Evolutionary conservation across 768 basidiomycete genomes (phyloP).

Genomic region (Leccinum subtestaceum): DNA sequence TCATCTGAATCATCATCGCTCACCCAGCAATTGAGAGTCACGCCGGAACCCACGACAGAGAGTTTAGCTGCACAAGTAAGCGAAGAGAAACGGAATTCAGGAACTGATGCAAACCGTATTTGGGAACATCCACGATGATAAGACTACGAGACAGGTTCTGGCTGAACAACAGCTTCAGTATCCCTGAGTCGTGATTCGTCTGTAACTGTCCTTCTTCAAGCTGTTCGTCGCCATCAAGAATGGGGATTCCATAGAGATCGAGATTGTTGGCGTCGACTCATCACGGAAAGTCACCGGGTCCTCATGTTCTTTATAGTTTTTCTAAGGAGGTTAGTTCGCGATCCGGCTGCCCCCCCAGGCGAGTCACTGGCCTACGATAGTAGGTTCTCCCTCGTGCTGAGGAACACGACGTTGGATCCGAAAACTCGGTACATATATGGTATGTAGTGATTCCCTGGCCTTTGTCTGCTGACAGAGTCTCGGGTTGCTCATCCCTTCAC

Average conservation of each 20-base stretch:
- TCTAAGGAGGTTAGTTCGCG: background rate
- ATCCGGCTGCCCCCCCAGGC: too few relatives aligned
- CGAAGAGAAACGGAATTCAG: background rate
- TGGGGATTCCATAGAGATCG: background rate
- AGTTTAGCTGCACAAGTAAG: background rate
- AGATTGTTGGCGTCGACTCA: background rate
- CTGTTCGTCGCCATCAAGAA: background rate
- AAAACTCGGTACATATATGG: too few relatives aligned
- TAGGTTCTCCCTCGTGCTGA: too few relatives aligned
- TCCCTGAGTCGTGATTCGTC: background rate
- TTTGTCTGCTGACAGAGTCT: too few relatives aligned
- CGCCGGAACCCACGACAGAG: background rate
- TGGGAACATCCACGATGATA: background rate
- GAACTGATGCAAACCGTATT: background rate
- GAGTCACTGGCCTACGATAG: too few relatives aligned
- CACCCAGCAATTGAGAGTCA: background rate
- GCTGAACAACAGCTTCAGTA: background rate
- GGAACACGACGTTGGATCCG: too few relatives aligned
- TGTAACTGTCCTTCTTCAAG: background rate
- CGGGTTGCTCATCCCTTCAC: too few relatives aligned
- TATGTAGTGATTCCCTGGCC: too few relatives aligned
- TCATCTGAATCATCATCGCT: background rate
- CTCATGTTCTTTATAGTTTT: constrained; percentile 1
- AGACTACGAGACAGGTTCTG: background rate
- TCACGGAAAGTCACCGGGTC: background rate